Evolutionary conservation across 345 rosid genomes (phyloP).

Genomic region (Syzygium jambos): DNA sequence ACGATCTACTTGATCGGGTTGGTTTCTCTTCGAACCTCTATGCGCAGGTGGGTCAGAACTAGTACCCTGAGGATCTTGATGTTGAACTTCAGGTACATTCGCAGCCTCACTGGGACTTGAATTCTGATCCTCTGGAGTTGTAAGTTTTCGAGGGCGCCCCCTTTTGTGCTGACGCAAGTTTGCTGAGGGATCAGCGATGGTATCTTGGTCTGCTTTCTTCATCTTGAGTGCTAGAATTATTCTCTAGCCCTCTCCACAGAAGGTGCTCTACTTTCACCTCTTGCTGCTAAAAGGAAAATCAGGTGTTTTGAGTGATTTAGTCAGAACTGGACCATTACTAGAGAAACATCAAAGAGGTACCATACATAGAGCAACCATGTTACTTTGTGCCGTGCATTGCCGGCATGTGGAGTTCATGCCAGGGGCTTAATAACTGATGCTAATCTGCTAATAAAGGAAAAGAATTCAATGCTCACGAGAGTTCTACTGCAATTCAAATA

Average conservation of each 20-base stretch:
- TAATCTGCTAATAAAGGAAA: background rate
- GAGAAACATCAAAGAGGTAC: background rate
- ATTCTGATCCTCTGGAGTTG: slow-evolving; percentile 2
- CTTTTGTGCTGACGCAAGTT: slow-evolving; percentile 50
- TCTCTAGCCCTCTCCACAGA: background rate
- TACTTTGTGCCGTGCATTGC: background rate
- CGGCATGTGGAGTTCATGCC: background rate
- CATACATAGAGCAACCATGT: background rate
- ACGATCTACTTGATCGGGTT: background rate
- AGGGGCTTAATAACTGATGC: background rate
- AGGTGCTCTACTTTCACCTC: background rate
- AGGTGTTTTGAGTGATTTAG: background rate
- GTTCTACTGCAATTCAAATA: background rate
- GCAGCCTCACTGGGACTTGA: background rate
- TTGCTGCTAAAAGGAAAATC: background rate
- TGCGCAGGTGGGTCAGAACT: slow-evolving; percentile 7
- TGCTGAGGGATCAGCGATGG: slow-evolving; percentile 25
- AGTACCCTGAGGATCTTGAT: slow-evolving; percentile 14
- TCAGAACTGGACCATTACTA: background rate
- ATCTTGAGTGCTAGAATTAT: slow-evolving; percentile 11
- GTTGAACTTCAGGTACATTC: slow-evolving; percentile 9
- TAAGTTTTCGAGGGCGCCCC: slow-evolving; percentile 69
- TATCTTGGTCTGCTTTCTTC: slow-evolving; percentile 34
- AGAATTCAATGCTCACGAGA: background rate
- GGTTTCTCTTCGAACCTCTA: slow-evolving; percentile 3